Evolutionary conservation across 768 basidiomycete genomes (phyloP), one percentile per base, ranked within the genome.

Genomic region (Solioccasus polychromus): DNA sequence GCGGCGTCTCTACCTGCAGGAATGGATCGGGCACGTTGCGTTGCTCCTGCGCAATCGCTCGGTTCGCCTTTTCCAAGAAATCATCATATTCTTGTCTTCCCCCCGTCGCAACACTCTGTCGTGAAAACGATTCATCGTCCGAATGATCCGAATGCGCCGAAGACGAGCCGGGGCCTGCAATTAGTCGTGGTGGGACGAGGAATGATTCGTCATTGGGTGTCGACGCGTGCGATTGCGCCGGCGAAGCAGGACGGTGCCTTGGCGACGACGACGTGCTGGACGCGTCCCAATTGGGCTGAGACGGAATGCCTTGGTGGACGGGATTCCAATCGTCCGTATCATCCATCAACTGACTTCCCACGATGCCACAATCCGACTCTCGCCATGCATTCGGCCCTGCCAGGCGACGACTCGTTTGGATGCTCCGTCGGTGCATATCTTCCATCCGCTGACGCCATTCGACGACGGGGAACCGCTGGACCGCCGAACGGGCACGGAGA

Each of bases 401-500:
- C 2, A 80, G 18, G 23, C 68, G 64, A 41, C 93, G 84, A 59
- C 87, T 92, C 4, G 71, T 70, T 19, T 63, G 66, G 62, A 96
- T 92, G 59, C 85, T 88, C 48, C 93, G 85, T 49, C 78, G 80
- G 63, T 96, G 93, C 76, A 95, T 90, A 64, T 95, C 93, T 69
- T 96, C 93, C 75, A 84, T 88, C 39, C 89, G 82, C 63, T 95
- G 92, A 60, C 93, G 88, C 93, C 93, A 96, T 70, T 96, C 92
- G 22, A 96, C 88, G 45, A 96, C 93, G 5, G 93, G 93, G 87
- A 96, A 96, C 59, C 93, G 89, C 60, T 95, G 93, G 3, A 96
- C 79, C 15, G 92, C 93, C 14, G 93, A 95, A 34, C 93, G 82
- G 35, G 93, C 93, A 61, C 92, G 89, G 20, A 96, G 78, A 57